phyloP scores from a whole-genome alignment of 1,284 basidiomycete species.

The Leccinum huronense region DNA sequence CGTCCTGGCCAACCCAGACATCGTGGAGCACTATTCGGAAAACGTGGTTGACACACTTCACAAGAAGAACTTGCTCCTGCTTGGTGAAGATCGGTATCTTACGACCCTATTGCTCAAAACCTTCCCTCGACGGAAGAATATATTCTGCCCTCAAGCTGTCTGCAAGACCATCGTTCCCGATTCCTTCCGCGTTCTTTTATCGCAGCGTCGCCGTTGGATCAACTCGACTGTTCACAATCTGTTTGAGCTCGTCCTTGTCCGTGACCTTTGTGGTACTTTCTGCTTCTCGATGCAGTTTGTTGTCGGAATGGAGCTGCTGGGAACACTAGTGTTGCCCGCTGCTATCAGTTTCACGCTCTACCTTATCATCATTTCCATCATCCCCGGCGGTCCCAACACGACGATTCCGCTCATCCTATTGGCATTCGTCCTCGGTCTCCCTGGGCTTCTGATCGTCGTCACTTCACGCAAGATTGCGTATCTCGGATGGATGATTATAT shows the following conservation, averaged over 20 bases:
- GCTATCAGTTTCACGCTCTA: conserved; percentile 96
- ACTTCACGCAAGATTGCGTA: conserved; percentile 94
- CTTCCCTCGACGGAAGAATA: conserved; percentile 98
- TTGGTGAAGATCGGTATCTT: conserved; percentile 99
- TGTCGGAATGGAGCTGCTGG: conserved; percentile 96
- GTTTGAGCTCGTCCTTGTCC: conserved; percentile 89
- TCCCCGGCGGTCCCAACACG: conserved; percentile 77
- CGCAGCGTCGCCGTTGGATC: conserved; percentile 98
- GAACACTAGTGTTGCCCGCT: conserved; percentile 95
- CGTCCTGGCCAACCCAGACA: conserved; percentile 95
- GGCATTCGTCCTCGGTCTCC: conserved; percentile 92
- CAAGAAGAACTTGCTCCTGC: conserved; percentile 97
- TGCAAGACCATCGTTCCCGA: conserved; percentile 99
- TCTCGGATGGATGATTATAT: conserved; percentile 96
- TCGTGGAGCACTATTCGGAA: conserved; percentile 97
- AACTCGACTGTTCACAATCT: conserved; percentile 99
- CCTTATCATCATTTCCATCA: conserved; percentile 82
- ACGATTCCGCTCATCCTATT: conserved; percentile 95
- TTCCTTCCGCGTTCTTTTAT: conserved; percentile 90
- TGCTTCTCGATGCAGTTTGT: conserved; percentile 99
- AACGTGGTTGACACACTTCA: conserved; percentile 97
- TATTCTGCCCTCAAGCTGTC: conserved; percentile 97
- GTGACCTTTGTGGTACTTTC: conserved; percentile 94
- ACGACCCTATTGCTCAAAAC: conserved; percentile 96
- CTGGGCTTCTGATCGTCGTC: conserved; percentile 91